Base-by-base conservation (phyloP, 768 basidiomycete genomes). In the Tubosaeta sp. region DNA sequence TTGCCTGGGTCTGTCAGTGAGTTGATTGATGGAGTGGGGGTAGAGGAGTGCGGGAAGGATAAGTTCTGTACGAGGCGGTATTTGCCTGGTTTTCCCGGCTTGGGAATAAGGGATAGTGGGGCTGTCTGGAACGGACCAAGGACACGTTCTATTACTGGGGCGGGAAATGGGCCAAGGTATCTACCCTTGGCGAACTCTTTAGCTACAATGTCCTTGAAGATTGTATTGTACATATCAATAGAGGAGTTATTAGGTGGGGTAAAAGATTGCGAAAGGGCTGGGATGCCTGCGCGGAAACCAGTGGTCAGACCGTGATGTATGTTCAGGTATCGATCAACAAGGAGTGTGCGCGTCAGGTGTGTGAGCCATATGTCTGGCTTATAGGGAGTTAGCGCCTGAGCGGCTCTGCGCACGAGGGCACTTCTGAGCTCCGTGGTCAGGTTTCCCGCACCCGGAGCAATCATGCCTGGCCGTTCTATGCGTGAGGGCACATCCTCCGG, bases 381-480 rank as follows among this genome's bases (percentile, higher is more conserved):
- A 31, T 50, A 54, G 1, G 26, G 44, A 0, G 38, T 54, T 38
- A 5, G 3, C 8, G 42, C n/a, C 9, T 6, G 5, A 2, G 8
- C 16, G 1, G 2, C 0, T 3, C 43, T 44, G 38, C 3, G 19
- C 32, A 0, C 17, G 17, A 42, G 17, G 39, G 26, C 48, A 50
- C 1, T 3, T n/a, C 12, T 50, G 48, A 46, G 37, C 32, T 0
- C 53, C 25, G 8, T 54, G 53, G n/a, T n/a, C n/a, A n/a, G n/a
- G n/a, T n/a, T n/a, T n/a, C n/a, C n/a, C n/a, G n/a, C n/a, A n/a
- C n/a, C n/a, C n/a, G n/a, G n/a, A n/a, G n/a, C n/a, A n/a, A n/a
- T n/a, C n/a, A n/a, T n/a, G n/a, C n/a, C n/a, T n/a, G n/a, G n/a
- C n/a, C n/a, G n/a, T n/a, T n/a, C n/a, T n/a, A n/a, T n/a, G n/a